Percentiles rank a stretch among this genome's conserved stretches.
These are phyloP conservation scores for Lasiosphaeria ovina DNA, from an alignment of 495 filamentous ascomycete species.

Conservation along the genomic window DNA sequence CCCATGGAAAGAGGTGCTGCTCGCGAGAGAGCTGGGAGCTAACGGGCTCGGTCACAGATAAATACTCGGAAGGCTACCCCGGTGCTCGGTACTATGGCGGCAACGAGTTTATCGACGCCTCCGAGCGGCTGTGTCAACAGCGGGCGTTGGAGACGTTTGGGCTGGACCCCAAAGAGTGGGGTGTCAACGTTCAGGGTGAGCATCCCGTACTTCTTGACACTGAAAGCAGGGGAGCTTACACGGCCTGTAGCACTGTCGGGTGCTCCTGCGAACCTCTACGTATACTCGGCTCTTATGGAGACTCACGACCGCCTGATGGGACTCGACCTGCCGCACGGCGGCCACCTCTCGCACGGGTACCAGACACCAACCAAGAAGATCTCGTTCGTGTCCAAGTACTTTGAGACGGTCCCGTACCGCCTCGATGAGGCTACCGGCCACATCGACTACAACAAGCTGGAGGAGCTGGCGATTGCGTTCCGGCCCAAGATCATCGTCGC, in stretches of 20 bases:
- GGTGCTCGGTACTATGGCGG: constrained; percentile 96
- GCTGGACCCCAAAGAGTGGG: constrained; percentile 83
- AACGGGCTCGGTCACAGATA: constrained; percentile 58
- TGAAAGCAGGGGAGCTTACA: neutral
- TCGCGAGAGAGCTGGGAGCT: constrained; percentile 1
- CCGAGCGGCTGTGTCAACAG: constrained; percentile 84
- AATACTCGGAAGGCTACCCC: constrained; percentile 98
- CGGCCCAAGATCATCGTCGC: constrained; percentile 94
- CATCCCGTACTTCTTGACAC: constrained; percentile 1
- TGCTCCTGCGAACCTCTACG: constrained; percentile 93
- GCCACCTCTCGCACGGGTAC: constrained; percentile 96
- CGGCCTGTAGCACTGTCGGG: constrained; percentile 74
- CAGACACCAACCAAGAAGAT: constrained; percentile 98
- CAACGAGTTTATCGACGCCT: constrained; percentile 91
- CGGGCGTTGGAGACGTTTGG: constrained; percentile 85
- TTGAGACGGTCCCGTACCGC: constrained; percentile 93
- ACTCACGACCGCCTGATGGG: constrained; percentile 97
- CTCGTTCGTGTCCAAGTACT: constrained; percentile 96
- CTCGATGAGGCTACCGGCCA: constrained; percentile 85
- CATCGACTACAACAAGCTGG: constrained; percentile 90
- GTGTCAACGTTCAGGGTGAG: constrained; percentile 95
- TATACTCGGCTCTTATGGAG: constrained; percentile 88
- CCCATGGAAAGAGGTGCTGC: neutral
- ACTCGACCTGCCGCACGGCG: constrained; percentile 92
- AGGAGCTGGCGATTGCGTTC: constrained; percentile 80